Base-by-base conservation (phyloP, 2,329 filamentous ascomycete genomes). In the Herpotrichia juniperi region DNA sequence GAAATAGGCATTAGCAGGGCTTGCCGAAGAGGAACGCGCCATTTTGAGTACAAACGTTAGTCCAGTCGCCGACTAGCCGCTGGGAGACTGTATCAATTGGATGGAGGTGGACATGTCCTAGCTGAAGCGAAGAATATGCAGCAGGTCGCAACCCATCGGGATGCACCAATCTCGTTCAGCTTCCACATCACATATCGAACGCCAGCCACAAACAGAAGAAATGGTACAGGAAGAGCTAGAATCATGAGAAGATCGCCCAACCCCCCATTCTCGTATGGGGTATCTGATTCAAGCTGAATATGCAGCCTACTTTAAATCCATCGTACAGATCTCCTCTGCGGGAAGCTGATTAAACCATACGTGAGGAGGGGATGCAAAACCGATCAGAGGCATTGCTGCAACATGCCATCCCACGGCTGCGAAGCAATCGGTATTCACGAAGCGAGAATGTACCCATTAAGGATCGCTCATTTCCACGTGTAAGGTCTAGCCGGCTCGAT, bases 161-260 rank as follows among this genome's bases (percentile, higher is more conserved):
- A 3, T 37, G 34, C 34, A 21, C 45, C 40, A 46, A 42, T 49
- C 22, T 52, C 42, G 9, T 52, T 44, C 53, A 56, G 49, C 49
- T 56, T 42, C 26, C 42, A 53, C 50, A 12, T 21, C 31, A 11
- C 19, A 17, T 7, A n/a, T 37, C 19, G 31, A 31, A 34, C 17
- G 22, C 22, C 45, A 48, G 50, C 46, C 50, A 53, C 50, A 25
- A 8, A 42, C 28, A 46, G 31, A 48, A 40, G 30, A 22, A 46
- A 34, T 4, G 10, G 30, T 4, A n/a, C 6, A n/a, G 9, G 9
- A 16, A 3, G 11, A 19, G 21, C 8, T 10, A 25, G 26, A 4
- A 44, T 2, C 8, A 37, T 8, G 10, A n/a, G 21, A 12, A 10
- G 42, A 44, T 44, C 10, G n/a, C n/a, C n/a, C n/a, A n/a, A n/a